Conservation (phyloP, 345 rosid genomes). For the Populus nigra region DNA sequence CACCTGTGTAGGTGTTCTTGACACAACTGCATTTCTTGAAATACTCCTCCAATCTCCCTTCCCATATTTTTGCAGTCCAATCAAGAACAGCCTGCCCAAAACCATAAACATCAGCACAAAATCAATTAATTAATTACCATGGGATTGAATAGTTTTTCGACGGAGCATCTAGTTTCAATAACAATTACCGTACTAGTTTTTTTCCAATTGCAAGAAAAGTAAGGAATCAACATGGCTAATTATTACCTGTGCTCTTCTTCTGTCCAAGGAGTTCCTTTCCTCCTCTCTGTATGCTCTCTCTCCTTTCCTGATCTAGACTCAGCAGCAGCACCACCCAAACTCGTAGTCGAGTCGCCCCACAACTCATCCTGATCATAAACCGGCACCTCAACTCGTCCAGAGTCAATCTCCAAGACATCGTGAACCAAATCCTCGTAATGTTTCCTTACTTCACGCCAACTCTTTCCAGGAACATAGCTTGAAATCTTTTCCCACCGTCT, state of each 20-base stretch:
- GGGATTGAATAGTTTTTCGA: too few species aligned
- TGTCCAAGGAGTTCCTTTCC: slow-evolving; percentile 24
- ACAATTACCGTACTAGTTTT: too few species aligned
- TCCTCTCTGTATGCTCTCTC: slow-evolving; percentile 4
- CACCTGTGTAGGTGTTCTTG: slow-evolving; percentile 19
- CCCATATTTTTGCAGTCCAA: slow-evolving; percentile 22
- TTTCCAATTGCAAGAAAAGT: not conserved
- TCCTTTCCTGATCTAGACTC: slow-evolving; percentile 8
- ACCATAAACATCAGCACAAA: too few species aligned
- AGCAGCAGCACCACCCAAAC: not conserved
- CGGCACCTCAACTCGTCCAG: slow-evolving; percentile 17
- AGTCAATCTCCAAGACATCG: slow-evolving; percentile 18
- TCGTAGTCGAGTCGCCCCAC: not conserved
- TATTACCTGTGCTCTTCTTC: slow-evolving; percentile 27
- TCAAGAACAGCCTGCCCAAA: slow-evolving; percentile 15
- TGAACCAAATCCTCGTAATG: slow-evolving; percentile 21
- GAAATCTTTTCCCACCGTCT: slow-evolving; percentile 24
- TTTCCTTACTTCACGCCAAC: slow-evolving; percentile 13
- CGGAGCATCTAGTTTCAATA: too few species aligned
- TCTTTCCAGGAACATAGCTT: slow-evolving; percentile 20
- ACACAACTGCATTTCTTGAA: slow-evolving; percentile 21
- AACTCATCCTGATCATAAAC: slow-evolving; percentile 1
- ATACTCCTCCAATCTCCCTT: slow-evolving; percentile 27
- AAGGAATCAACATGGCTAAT: not conserved
- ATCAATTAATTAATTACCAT: too few species aligned